Base-by-base conservation (phyloP, 2,329 filamentous ascomycete species). In the Fusarium nurragi region DNA sequence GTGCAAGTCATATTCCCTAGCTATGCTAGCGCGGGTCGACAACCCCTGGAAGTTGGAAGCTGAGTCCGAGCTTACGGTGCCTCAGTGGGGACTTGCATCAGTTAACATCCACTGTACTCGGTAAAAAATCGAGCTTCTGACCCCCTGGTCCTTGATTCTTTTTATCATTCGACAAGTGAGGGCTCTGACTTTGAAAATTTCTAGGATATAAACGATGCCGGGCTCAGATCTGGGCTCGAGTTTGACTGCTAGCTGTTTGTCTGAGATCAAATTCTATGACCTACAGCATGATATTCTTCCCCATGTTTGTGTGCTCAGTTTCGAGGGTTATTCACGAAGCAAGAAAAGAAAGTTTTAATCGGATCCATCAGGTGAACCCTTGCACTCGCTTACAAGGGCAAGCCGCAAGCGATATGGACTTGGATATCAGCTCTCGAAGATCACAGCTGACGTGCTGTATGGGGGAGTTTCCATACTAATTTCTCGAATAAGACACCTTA, bases 121-220 rank as follows among this genome's bases (percentile, higher is more conserved):
- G n/a, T n/a, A n/a, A n/a, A n/a, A 56, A 59, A 38, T 53, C 32
- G 55, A 44, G 11, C 58, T 34, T 37, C 37, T 45, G 45, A 28
- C 44, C 59, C 50, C 57, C 59, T 45, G 28, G 57, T 43, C 40
- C 18, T 30, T 18, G 30, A 60, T 48, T 57, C 28, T 36, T 30
- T 54, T 50, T 55, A 67, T 67, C 53, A 47, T 69, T 65, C 63
- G 68, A 70, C 67, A 51, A 48, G 46, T 46, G 51, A 55, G 54
- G 39, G 52, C 45, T 59, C 43, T 41, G 54, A 53, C 32, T 45
- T 45, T 45, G 38, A 49, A 51, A 53, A 40, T 34, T 40, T 45
- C 52, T 36, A 64, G 63, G 63, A 48, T 67, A 23, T 26, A 34
- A 44, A 41, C 19, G 39, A 59, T 40, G 38, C 34, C 45, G 39